Base-by-base conservation (phyloP, 192 early-diverging fungal species). In the Coemansia sp. region DNA sequence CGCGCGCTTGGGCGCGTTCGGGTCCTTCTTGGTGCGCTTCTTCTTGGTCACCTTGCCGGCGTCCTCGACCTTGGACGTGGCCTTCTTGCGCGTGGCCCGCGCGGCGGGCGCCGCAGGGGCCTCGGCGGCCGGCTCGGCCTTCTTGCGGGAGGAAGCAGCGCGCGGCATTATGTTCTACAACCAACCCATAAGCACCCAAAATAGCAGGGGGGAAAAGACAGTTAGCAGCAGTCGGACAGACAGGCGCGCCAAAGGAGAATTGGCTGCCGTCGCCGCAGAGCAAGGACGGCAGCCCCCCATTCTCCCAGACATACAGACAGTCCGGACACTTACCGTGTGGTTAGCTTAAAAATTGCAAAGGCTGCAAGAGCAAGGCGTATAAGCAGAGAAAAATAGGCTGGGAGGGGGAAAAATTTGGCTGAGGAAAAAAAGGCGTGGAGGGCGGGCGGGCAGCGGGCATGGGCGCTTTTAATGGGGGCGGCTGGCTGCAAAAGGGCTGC, bases 1-100 rank as follows among this genome's bases (percentile, higher is more conserved):
- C 4, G 87, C 82, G 79, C 89, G 88, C 83, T 97, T 97, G 76
- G 94, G 94, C 12, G 87, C 88, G 59, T 81, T 83, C 39, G 87
- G 84, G 83, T 93, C 89, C 84, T 96, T 93, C 50, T 74, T 76
- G 70, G 75, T 68, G 58, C 75, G 73, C 64, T 79, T 79, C 58
- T 83, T 80, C 20, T 11, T 23, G 50, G 60, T 72, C 41, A 53
- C 53, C 75, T 78, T 79, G 43, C 58, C 51, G 51, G 56, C 52
- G 23, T 44, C 41, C 21, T 9, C 49, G 23, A 23, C 12, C 28
- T 22, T 39, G 21, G 51, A 8, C 49, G 53, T 27, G n/a, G 42
- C 52, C 46, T 49, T 55, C 41, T 49, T 60, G 28, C 31, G 49
- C n/a, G 38, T 36, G 9, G 41, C n/a, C 4, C 49, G 40, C n/a